Evolutionary conservation across 2,329 filamentous ascomycete species (phyloP), one percentile per base, ranked within the genome.

Genomic region (Trichoderma gracile): DNA sequence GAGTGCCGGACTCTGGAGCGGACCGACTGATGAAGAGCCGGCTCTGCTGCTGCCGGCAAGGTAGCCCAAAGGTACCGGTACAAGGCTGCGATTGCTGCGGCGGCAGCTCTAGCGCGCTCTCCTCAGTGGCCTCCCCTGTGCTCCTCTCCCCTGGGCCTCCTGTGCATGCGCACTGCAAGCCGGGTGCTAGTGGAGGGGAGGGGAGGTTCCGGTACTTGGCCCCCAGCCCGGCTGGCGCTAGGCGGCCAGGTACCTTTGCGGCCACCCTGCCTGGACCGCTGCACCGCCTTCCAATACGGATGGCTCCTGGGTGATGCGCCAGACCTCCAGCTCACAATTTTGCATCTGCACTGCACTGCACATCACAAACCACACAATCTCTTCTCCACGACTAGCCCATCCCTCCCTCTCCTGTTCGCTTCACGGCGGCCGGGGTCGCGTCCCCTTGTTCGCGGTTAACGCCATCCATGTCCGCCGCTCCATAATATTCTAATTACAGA

Each of bases 401-500:
- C 56, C 43, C 47, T 47, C 56, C 62, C 63, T 60, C 56, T 65
- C 56, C 55, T 65, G 42, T 58, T 38, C 56, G 49, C 66, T 69
- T 69, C 63, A 71, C 23, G 70, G 67, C 68, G 67, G 72, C 70
- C 71, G 55, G 72, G 72, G 72, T 74, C 70, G 69, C 68, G 61
- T 71, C 71, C 68, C 65, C 65, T 64, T 65, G 65, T 42, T 66
- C 65, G 54, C 67, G 66, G 67, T 71, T 73, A 55, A 61, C 43
- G 54, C 38, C 45, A 63, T 64, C 49, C 71, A 74, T 74, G 69
- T 74, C 70, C 68, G 68, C 71, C 71, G 74, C 74, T 75, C 74
- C 74, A 76, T 76, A 75, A 76, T 74, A 73, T 71, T 73, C 71
- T 69, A 73, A 74, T 74, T 75, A 73, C 49, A 55, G 54, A 64